These are phyloP conservation scores for Penicillium palitans DNA, from an alignment of 2,329 filamentous ascomycete species.

Conservation along the genomic window DNA sequence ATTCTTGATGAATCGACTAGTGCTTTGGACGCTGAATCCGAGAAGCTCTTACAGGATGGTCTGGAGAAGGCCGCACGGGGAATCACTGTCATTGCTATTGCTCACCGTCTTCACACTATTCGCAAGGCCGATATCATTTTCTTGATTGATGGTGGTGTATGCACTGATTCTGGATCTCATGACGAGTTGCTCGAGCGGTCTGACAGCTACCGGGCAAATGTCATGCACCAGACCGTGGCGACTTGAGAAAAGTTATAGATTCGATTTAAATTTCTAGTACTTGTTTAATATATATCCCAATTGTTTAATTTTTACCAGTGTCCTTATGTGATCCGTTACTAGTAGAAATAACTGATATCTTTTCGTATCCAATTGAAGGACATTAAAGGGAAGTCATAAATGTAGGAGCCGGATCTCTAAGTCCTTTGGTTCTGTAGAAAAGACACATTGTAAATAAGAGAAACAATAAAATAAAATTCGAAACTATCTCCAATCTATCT, in stretches of 20 bases:
- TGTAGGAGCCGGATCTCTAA: background rate
- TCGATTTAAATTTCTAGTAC: background rate
- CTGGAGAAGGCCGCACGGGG: constrained; percentile 35
- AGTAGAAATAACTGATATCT: background rate
- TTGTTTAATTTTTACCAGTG: background rate
- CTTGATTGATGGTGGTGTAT: constrained; percentile 68
- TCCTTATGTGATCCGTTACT: background rate
- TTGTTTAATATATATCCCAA: constrained; percentile 6
- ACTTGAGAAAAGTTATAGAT: constrained; percentile 12
- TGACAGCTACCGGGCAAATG: constrained; percentile 44
- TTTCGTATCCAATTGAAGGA: background rate
- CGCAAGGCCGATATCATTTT: constrained; percentile 78
- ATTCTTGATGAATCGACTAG: constrained; percentile 64
- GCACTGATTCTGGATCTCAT: constrained; percentile 64
- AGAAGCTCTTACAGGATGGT: constrained; percentile 49
- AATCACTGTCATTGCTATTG: constrained; percentile 45
- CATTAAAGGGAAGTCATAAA: background rate
- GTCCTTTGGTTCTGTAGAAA: background rate
- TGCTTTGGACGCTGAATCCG: constrained; percentile 57
- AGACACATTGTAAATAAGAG: too few species aligned
- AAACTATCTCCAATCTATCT: background rate
- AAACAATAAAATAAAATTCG: background rate
- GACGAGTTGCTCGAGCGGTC: constrained; percentile 56
- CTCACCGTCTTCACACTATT: constrained; percentile 45
- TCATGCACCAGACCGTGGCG: constrained; percentile 40